phyloP scores from a whole-genome alignment of 2,329 filamentous ascomycete genomes.

The Hypoxylon sp. region DNA sequence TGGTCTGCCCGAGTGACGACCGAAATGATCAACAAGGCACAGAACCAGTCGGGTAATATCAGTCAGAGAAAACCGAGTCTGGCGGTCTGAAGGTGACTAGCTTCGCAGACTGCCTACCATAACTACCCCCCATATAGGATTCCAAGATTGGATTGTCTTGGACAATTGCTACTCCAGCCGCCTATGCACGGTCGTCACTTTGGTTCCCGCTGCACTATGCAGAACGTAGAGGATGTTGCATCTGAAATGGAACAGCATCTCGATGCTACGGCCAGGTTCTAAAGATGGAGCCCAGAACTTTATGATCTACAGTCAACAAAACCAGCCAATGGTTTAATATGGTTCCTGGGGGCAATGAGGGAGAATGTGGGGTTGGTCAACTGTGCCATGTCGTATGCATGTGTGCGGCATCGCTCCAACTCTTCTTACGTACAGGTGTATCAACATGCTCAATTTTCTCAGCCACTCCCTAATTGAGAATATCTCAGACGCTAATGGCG shows the following conservation, averaged over 20 bases:
- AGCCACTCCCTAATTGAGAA: conserved; percentile 43
- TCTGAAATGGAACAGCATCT: conserved; percentile 39
- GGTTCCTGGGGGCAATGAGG: conserved; percentile 26
- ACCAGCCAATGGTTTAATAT: conserved; percentile 44
- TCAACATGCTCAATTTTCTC: conserved; percentile 35
- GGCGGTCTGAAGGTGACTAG: conserved; percentile 34
- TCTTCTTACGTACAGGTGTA: conserved; percentile 31
- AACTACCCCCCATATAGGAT: conserved; percentile 17
- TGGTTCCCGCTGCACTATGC: conserved; percentile 23
- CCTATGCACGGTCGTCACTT: conserved; percentile 38
- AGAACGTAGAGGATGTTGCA: conserved; percentile 24
- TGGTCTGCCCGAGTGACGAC: conserved; percentile 35
- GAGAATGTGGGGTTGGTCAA: conserved; percentile 25
- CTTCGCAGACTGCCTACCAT: conserved; percentile 22
- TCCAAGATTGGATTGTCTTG: conserved; percentile 21
- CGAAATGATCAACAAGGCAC: conserved; percentile 38
- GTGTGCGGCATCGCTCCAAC: conserved; percentile 42
- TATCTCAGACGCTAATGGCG: conserved; percentile 33
- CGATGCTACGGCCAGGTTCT: conserved; percentile 24
- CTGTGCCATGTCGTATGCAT: conserved; percentile 31
- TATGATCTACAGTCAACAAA: conserved; percentile 37
- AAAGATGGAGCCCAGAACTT: conserved; percentile 36
- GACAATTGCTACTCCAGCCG: conserved; percentile 1
- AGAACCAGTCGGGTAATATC: conserved; percentile 16
- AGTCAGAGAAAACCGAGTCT: conserved; percentile 12